phyloP scores from a whole-genome alignment of 2,329 filamentous ascomycete genomes.

The Capronia americana region DNA sequence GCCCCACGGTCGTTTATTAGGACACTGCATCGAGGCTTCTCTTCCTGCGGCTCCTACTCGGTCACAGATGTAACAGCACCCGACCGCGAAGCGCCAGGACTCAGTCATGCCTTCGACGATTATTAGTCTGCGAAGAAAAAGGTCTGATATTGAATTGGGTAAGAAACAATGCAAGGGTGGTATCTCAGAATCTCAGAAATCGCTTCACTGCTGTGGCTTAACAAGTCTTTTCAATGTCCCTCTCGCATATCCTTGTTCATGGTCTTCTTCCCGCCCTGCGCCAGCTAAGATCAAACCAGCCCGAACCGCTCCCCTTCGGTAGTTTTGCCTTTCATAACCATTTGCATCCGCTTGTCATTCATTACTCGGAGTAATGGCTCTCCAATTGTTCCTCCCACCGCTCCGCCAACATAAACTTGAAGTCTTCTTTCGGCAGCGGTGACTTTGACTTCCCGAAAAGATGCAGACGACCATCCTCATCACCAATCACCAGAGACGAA shows the following conservation, averaged over 20 bases:
- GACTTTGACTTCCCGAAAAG: conserved; percentile 50
- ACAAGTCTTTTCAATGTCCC: not conserved
- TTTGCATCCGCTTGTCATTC: not conserved
- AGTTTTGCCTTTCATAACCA: not conserved
- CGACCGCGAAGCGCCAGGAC: not conserved
- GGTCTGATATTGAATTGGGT: not conserved
- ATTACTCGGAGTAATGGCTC: not conserved
- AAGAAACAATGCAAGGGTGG: not conserved
- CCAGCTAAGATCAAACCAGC: too few species aligned
- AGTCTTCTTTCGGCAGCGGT: conserved; percentile 4
- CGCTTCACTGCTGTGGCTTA: not conserved
- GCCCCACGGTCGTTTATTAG: not conserved
- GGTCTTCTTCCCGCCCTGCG: too few species aligned
- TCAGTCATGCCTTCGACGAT: not conserved
- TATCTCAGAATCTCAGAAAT: not conserved
- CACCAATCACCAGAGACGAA: conserved; percentile 63
- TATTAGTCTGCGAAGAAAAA: not conserved
- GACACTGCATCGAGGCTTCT: not conserved
- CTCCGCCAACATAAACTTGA: conserved; percentile 5
- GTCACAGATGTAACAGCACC: too few species aligned
- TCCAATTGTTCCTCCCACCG: not conserved
- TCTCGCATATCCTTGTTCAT: not conserved
- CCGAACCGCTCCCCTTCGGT: too few species aligned
- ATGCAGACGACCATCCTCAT: conserved; percentile 62
- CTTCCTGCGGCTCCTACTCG: too few species aligned